phyloP scores from a whole-genome alignment of 2,329 filamentous ascomycete genomes.

The Stachybotrys echinatus region DNA sequence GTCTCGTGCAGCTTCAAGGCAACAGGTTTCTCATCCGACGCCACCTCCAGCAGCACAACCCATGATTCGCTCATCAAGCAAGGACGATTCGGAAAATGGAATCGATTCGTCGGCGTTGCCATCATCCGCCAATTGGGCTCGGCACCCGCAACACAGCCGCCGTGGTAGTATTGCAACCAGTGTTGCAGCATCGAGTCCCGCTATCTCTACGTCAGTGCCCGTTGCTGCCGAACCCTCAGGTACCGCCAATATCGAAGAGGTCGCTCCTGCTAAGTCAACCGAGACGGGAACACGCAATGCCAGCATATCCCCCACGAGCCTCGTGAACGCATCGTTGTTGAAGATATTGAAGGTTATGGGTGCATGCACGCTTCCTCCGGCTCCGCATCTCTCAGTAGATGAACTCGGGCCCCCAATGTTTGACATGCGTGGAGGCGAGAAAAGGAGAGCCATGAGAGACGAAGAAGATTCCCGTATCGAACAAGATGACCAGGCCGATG shows the following conservation, averaged over 20 bases:
- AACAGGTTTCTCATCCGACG: slow-evolving; percentile 34
- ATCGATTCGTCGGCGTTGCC: slow-evolving; percentile 85
- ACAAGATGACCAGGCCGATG: slow-evolving; percentile 41
- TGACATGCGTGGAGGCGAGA: slow-evolving; percentile 75
- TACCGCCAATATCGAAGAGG: slow-evolving; percentile 28
- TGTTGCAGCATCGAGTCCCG: slow-evolving; percentile 76
- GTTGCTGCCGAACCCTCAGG: slow-evolving; percentile 41
- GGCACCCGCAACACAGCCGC: slow-evolving; percentile 61
- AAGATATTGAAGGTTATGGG: slow-evolving; percentile 31
- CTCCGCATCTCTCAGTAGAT: slow-evolving; percentile 8
- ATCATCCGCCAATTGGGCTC: slow-evolving; percentile 89
- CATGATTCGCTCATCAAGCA: slow-evolving; percentile 75
- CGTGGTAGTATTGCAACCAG: slow-evolving; percentile 77
- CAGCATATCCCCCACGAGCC: slow-evolving; percentile 4
- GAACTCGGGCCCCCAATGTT: slow-evolving; percentile 64
- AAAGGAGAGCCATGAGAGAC: slow-evolving; percentile 71
- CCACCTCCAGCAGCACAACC: slow-evolving; percentile 44
- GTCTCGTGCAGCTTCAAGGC: slow-evolving; percentile 48
- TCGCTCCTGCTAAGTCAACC: slow-evolving; percentile 14
- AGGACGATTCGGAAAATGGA: slow-evolving; percentile 66
- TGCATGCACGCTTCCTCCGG: slow-evolving; percentile 25
- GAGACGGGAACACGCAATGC: slow-evolving; percentile 12
- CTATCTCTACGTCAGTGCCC: slow-evolving; percentile 56
- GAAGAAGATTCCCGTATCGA: slow-evolving; percentile 56
- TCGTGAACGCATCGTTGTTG: slow-evolving; percentile 21